These are phyloP conservation scores for Pichia thaimueangensis DNA, from an alignment of 805 yeast species.

Conservation along the genomic window DNA sequence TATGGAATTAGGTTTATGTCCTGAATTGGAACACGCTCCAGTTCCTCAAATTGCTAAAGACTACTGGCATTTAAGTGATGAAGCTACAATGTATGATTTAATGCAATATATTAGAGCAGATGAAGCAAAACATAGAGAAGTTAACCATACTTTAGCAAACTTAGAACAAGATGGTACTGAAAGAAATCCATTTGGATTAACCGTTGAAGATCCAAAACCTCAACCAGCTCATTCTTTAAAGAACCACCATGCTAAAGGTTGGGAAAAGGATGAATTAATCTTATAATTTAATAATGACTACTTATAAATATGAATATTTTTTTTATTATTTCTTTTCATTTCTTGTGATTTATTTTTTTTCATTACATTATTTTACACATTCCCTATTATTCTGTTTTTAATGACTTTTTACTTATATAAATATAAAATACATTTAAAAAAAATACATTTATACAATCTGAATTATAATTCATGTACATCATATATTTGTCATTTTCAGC, in stretches of 20 bases:
- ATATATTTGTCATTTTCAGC: too few species aligned
- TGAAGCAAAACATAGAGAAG: constrained; percentile 75
- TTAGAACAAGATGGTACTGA: constrained; percentile 39
- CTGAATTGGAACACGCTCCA: constrained; percentile 37
- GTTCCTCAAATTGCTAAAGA: constrained; percentile 56
- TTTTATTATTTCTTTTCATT: too few species aligned
- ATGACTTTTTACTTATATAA: too few species aligned
- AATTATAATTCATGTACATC: too few species aligned
- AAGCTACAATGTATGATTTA: constrained; percentile 53
- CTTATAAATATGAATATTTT: too few species aligned
- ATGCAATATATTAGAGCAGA: constrained; percentile 63
- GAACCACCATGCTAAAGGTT: constrained; percentile 26
- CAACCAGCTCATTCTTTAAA: constrained; percentile 27
- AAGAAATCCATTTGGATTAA: constrained; percentile 62
- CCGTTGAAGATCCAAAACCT: constrained; percentile 23
- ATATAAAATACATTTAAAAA: too few species aligned
- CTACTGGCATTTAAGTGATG: constrained; percentile 54
- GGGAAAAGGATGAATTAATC: constrained; percentile 30
- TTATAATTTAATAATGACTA: constrained; percentile 11
- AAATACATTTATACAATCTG: too few species aligned
- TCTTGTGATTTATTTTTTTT: too few species aligned
- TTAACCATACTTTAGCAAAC: constrained; percentile 70
- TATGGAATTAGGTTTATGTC: constrained; percentile 42
- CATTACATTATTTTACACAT: too few species aligned
- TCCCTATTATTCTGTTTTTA: too few species aligned